A percentile compares a stretch with the other conserved stretches of the same genome.
Evolutionary conservation across 2,329 filamentous ascomycete genomes (phyloP).

Genomic region (Capronia coronata): DNA sequence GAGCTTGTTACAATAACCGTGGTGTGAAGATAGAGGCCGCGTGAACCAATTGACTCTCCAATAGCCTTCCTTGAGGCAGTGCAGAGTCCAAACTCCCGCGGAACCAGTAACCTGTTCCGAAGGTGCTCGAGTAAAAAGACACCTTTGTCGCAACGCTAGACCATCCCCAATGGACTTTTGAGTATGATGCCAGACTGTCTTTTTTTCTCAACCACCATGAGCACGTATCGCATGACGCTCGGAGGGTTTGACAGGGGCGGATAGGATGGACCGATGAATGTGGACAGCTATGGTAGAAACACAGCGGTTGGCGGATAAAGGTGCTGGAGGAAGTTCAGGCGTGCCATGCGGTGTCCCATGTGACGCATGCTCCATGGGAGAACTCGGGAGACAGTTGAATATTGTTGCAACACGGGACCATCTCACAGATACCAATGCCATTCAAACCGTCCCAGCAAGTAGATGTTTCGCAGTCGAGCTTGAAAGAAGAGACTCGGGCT

Average conservation of each 20-base stretch:
- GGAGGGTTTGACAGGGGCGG: neutral
- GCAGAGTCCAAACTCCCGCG: neutral
- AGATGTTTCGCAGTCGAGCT: too few relatives aligned
- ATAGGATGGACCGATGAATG: constrained; percentile 10
- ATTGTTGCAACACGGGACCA: neutral
- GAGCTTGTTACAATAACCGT: too few relatives aligned
- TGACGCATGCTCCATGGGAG: neutral
- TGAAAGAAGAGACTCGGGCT: too few relatives aligned
- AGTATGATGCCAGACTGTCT: neutral
- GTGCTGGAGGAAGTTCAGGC: constrained; percentile 11
- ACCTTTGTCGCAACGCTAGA: too few relatives aligned
- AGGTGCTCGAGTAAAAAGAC: neutral
- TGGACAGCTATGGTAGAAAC: neutral
- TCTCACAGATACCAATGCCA: too few relatives aligned
- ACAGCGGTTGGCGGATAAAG: constrained; percentile 3
- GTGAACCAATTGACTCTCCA: too few relatives aligned
- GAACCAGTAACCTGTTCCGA: neutral
- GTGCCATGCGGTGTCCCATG: constrained; percentile 1
- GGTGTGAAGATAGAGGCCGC: too few relatives aligned
- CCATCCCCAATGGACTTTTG: too few relatives aligned
- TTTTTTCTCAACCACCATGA: neutral
- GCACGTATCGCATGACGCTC: too few relatives aligned
- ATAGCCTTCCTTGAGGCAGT: neutral
- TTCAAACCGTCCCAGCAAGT: too few relatives aligned
- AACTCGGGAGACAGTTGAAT: too few relatives aligned